Base-by-base conservation (phyloP, 1,284 basidiomycete species). In the Neonothopanus nambi region DNA sequence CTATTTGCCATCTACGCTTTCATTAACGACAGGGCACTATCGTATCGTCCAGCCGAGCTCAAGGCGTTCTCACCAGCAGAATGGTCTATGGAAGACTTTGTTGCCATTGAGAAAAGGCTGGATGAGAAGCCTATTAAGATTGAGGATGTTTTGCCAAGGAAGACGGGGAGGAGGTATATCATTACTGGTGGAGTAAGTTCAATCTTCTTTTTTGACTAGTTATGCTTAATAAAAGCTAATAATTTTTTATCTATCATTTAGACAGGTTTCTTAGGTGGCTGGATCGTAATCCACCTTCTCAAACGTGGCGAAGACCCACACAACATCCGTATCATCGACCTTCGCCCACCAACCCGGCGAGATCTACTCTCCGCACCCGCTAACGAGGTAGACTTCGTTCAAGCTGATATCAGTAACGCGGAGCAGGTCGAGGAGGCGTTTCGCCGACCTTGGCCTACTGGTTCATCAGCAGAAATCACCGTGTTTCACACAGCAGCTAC, bases 401-500 rank as follows among this genome's bases (percentile, higher is more conserved):
- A 71, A 13, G 74, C 73, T 2, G 76, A 82, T 55, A 60, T 82
- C 20, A 67, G 74, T 1, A 65, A 80, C 41, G 61, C 65, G 3
- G 62, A 60, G 15, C 70, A 74, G 0, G 74, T 82, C 41, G 64
- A 71, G 7, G 67, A 65, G 8, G 81, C 78, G 1, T 82, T 82
- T 63, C 64, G 59, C 17, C 73, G 74, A 12, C 71, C 77, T 3
- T 84, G 80, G 80, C 74, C 75, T 12, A 63, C 58, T 26, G n/a
- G 17, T 35, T 40, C 39, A 8, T 30, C 24, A 40, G 63, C 61
- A 2, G 60, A 59, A 20, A 62, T 79, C 30, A 82, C 81, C 5
- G 74, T 82, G 20, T 81, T 81, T 60, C 79, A 81, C 57, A 78
- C 78, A 36, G 80, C 79, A 13, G 79, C 80, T 12, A 77, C 68